Evolutionary conservation across 257 asterid genomes (phyloP), one percentile per base, ranked within the genome.

Genomic region (Primulina tabacum): DNA sequence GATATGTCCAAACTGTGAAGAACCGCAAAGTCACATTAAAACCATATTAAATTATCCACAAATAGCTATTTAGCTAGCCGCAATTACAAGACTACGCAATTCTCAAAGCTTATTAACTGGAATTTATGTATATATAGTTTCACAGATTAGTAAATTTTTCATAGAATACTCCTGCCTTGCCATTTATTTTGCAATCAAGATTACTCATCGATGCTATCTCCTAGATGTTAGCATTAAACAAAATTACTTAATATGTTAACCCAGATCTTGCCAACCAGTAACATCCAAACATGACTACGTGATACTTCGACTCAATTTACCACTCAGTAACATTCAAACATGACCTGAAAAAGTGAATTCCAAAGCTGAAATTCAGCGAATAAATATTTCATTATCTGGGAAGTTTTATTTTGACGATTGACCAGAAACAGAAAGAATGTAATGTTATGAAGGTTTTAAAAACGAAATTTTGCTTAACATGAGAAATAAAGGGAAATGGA

Each of bases 361-460:
- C 63, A 40, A 33, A 38, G 26, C 58, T 47, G 62, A 32, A 47
- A 50, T 43, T 47, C 56, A 43, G 32, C 55, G 32, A 50, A 40
- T 10, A 71, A 28, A 67, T 55, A 76, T 6, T 34, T 24, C 17
- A 18, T 12, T 47, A 58, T 30, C 34, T 43, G n/a, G 33, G 56
- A 73, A 32, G 17, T 68, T 74, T 53, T 76, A 73, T 29, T n/a
- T 24, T 47, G 60, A 61, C 68, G 65, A 57, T 21, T 37, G 16
- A 29, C 68, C 38, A 7, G 17, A 55, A 65, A 65, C 55, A 68
- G 37, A 40, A 68, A 58, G 68, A 24, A 68, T 32, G 59, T 16
- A 52, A 62, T 24, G 32, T 17, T 57, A 43, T 6, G 33, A 53
- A 75, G 21, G 60, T 57, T 12, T 14, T 57, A 40, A 66, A 8